Evolutionary conservation across 1,139 yeast species (phyloP), one percentile per base, ranked within the genome.

Genomic region (Geotrichum aggregatum): DNA sequence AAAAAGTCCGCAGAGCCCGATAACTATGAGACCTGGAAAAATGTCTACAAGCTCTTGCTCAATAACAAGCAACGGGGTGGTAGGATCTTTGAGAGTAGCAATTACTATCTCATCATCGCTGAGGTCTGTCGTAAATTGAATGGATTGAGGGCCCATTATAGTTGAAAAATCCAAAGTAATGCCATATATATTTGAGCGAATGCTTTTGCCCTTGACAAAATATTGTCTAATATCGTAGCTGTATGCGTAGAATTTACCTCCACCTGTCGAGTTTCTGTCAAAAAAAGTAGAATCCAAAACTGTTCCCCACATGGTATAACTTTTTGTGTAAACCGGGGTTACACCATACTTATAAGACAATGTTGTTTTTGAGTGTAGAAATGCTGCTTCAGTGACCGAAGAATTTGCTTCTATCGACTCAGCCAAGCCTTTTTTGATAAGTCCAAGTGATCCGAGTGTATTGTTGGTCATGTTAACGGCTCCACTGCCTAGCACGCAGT

Each of bases 191-290:
- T 18, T 13, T 10, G 33, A 16, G 13, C 47, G 30, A 3, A 44
- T 8, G 3, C 18, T 22, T 14, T 18, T 6, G 39, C 14, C 41
- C 33, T 35, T 34, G 22, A 44, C 14, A 22, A 44, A 24, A 22
- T 34, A 34, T 18, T 44, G 47, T 2, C 47, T 39, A 1, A 41
- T 44, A 22, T 44, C 33, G 19, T 44, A 44, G 14, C 47, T 44
- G 41, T 33, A 34, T 1, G 47, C 33, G 18, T 33, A 44, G 22
- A 21, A 44, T n/a, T 44, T 34, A 4, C 47, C 40, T 14, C 22
- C 22, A 8, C 47, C 47, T 13, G n/a, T n/a, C n/a, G n/a, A n/a
- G 3, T 6, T n/a, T 6, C 21, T n/a, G n/a, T 33, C 19, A 22
- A 34, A 34, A 24, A 44, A 44, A 5, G 13, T 26, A 13, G 11